Conservation (phyloP, 2,329 filamentous ascomycete genomes). For the Raffaelea albimanens region DNA sequence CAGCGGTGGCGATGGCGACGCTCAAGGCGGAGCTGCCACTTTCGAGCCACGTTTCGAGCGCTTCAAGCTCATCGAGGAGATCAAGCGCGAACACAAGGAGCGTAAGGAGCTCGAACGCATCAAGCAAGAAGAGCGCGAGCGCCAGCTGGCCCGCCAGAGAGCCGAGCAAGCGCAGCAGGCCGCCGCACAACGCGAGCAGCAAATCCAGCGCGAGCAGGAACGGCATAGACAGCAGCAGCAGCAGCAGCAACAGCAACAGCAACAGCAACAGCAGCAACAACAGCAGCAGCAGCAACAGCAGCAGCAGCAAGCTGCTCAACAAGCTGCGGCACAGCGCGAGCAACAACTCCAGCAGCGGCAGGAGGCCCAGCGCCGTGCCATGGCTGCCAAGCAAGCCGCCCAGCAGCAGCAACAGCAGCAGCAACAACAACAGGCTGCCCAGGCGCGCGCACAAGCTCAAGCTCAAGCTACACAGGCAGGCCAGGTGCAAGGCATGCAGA, state of each 20-base stretch:
- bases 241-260: slow-evolving; percentile 18
- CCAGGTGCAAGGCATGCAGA: slow-evolving; percentile 22
- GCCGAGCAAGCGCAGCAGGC: slow-evolving; percentile 30
- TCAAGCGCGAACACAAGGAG: slow-evolving; percentile 68
- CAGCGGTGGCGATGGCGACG: slow-evolving; percentile 60
- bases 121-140: slow-evolving; percentile 51
- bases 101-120: slow-evolving; percentile 68
- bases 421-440: slow-evolving; percentile 30
- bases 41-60: slow-evolving; percentile 83
- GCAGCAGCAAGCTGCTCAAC: slow-evolving; percentile 19
- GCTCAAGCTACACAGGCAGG: slow-evolving; percentile 17
- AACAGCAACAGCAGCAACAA: slow-evolving; percentile 26
- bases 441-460: slow-evolving; percentile 27
- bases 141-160: slow-evolving; percentile 39
- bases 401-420: not conserved
- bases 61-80: slow-evolving; percentile 84
- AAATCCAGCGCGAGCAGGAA: slow-evolving; percentile 12
- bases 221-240: slow-evolving; percentile 9
- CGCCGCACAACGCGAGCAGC: slow-evolving; percentile 12
- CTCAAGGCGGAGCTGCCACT: slow-evolving; percentile 57
- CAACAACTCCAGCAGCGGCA: slow-evolving; percentile 27
- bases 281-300: slow-evolving; percentile 15
- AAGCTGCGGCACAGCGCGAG: slow-evolving; percentile 29
- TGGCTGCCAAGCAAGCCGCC: slow-evolving; percentile 17
- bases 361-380: slow-evolving; percentile 13